These are phyloP conservation scores for Vigna mungo DNA, from an alignment of 306 rosid genomes.

Conservation along the genomic window DNA sequence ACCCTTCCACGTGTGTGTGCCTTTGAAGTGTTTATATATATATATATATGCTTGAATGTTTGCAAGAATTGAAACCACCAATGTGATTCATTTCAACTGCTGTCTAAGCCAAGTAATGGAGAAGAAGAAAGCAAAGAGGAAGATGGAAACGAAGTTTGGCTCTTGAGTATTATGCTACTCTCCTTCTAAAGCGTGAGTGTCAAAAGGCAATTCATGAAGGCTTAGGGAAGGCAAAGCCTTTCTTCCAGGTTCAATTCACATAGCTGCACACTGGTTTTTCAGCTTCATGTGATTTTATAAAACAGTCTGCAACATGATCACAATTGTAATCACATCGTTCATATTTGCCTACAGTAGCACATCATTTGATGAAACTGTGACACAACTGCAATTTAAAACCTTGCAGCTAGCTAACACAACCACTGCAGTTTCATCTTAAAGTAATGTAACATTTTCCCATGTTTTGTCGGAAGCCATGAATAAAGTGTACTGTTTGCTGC, in stretches of 20 bases:
- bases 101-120: no score
- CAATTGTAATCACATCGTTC: not conserved
- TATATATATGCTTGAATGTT: no score
- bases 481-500: conserved; percentile 9
- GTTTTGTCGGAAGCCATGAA: conserved; percentile 38
- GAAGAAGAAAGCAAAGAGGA: no score
- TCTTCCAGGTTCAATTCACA: conserved; percentile 65
- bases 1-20: no score
- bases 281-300: not conserved
- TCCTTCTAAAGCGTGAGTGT: no score
- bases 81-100: no score
- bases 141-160: no score
- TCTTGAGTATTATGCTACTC: no score
- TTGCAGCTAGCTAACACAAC: not conserved
- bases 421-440: conserved; percentile 40
- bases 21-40: no score
- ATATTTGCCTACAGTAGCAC: not conserved
- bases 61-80: no score
- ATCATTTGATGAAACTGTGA: not conserved
- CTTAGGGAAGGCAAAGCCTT: conserved; percentile 89
- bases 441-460: not conserved
- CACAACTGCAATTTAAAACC: not conserved
- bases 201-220: conserved; percentile 75
- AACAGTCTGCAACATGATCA: not conserved
- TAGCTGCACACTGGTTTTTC: conserved; percentile 33